Evolutionary conservation across 129 eudicot species (phyloP), one percentile per base, ranked within the genome.

Genomic region (Artemisia argyi): DNA sequence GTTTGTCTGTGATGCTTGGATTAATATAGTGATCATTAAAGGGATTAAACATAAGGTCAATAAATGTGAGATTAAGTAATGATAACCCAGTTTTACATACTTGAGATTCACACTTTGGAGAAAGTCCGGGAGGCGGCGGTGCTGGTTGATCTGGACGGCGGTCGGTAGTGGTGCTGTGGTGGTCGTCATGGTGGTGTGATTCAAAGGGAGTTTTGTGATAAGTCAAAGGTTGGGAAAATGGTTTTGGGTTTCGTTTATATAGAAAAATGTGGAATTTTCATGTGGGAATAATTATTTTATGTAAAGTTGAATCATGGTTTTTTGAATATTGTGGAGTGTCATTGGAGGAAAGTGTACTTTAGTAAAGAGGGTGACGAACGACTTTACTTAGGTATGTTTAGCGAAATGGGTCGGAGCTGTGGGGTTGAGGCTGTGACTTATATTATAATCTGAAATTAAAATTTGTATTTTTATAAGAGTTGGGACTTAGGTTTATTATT

Each of bases 131-230:
- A 61, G n/a, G 44, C 66, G 66, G 66, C 66, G 66, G 20, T 30
- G 66, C 20, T 61, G 66, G n/a, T 61, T 61, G 66, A 61, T 61
- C 66, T 61, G 66, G 32, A 61, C 66, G 20, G 32, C 47, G 18
- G 44, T 7, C 20, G 44, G 20, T 5, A 35, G 63, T 61, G 47
- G 10, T 39, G 22, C 22, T 0, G 57, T 52, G n/a, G 28, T 28
- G 28, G 44, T 42, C 20, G 66, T 16, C 66, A 61, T 61, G 66
- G 44, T 26, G 66, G 66, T 32, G 46, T 39, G 46, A 39, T 39
- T 39, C 10, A 32, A 0, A 32, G 65, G 16, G n/a, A 17, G 66
- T 9, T 3, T 61, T 61, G 0, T 12, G 32, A 24, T 11, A 61
- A 61, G 66, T 61, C 66, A 61, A 61, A 61, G 17, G 26, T 2